Evolutionary conservation across 345 rosid species (phyloP).

Genomic region (Dimocarpus longan): DNA sequence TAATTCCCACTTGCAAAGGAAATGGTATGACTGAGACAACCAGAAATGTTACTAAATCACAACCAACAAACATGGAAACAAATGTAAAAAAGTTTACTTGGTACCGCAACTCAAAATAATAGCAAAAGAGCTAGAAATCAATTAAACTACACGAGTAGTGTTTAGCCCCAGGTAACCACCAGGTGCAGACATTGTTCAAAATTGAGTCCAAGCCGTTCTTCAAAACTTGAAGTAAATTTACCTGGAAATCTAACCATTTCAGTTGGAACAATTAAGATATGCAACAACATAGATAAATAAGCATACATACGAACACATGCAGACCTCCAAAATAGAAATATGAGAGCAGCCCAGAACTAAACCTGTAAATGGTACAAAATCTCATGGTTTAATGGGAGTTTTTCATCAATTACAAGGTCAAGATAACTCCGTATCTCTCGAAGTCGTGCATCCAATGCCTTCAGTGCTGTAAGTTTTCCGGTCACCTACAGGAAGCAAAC

Average conservation of each 20-base stretch:
- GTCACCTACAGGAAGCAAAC: conserved; percentile 46
- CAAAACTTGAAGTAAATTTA: neutral
- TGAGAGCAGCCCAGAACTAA: neutral
- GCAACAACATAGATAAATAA: neutral
- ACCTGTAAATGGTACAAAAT: conserved; percentile 86
- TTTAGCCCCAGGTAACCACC: neutral
- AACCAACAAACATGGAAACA: neutral
- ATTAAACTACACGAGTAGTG: no score
- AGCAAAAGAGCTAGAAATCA: neutral
- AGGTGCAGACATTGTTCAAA: neutral
- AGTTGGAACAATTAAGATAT: neutral
- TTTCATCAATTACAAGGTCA: conserved; percentile 73
- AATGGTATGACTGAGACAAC: neutral
- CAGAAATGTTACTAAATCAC: neutral
- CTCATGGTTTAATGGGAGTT: conserved; percentile 77
- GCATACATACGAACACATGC: neutral
- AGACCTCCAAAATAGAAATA: neutral
- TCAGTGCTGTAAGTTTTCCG: conserved; percentile 73
- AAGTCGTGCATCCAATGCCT: conserved; percentile 81
- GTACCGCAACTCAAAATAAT: neutral
- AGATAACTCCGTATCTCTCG: conserved; percentile 66
- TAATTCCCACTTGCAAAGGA: neutral
- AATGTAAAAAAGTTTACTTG: neutral
- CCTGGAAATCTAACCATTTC: neutral
- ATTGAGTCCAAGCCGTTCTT: neutral